Conservation (phyloP, 2,329 filamentous ascomycete species). For the Venturia pyrina region DNA sequence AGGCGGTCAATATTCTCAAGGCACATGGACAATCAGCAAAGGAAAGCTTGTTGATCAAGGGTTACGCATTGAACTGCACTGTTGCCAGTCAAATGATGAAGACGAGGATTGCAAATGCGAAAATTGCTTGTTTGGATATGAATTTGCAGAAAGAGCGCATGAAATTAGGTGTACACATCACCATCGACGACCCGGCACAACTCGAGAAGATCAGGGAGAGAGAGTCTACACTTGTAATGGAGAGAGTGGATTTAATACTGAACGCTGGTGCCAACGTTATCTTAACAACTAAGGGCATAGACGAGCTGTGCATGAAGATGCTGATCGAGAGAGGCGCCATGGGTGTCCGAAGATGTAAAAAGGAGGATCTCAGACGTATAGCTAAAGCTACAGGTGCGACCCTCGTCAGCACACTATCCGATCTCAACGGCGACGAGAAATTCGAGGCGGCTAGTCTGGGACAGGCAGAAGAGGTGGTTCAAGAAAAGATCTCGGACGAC, state of each 20-base stretch:
- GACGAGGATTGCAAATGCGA: constrained; percentile 82
- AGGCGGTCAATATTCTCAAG: constrained; percentile 98
- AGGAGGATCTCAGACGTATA: constrained; percentile 93
- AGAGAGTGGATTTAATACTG: constrained; percentile 92
- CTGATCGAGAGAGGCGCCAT: constrained; percentile 94
- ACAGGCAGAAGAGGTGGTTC: constrained; percentile 88
- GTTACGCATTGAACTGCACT: constrained; percentile 96
- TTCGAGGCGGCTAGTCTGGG: constrained; percentile 88
- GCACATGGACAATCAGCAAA: constrained; percentile 87
- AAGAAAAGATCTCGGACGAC: constrained; percentile 97
- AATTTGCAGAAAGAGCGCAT: constrained; percentile 98
- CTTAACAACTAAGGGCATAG: constrained; percentile 95
- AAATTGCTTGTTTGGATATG: constrained; percentile 95
- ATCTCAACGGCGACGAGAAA: constrained; percentile 93
- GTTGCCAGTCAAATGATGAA: constrained; percentile 98
- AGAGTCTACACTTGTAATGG: constrained; percentile 85
- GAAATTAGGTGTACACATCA: constrained; percentile 98
- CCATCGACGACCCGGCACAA: constrained; percentile 92
- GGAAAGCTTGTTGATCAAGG: constrained; percentile 86
- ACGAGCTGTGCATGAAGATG: constrained; percentile 87
- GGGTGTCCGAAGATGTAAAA: constrained; percentile 93
- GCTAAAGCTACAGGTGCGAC: constrained; percentile 93
- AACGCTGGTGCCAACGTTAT: constrained; percentile 96
- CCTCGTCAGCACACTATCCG: constrained; percentile 83
- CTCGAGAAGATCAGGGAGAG: constrained; percentile 93